Conservation (phyloP, 192 early-diverging fungal genomes). For the Coemansia sp. region DNA sequence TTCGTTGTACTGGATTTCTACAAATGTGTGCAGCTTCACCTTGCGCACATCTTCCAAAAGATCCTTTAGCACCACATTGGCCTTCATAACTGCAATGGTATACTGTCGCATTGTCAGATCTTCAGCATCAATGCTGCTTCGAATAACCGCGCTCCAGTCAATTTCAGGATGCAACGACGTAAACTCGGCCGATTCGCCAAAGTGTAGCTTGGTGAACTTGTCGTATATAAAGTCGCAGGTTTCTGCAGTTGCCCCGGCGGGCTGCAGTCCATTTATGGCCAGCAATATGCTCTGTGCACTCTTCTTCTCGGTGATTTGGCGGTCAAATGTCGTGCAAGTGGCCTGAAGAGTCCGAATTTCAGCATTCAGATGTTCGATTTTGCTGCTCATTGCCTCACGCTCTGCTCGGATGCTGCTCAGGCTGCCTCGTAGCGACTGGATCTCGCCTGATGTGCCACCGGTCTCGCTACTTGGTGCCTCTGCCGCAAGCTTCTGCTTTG, state of each 20-base stretch:
- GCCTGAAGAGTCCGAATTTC: conserved; percentile 35
- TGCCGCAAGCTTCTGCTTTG: conserved; percentile 20
- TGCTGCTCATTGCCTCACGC: conserved; percentile 15
- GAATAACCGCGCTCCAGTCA: conserved; percentile 46
- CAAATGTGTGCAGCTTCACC: conserved; percentile 43
- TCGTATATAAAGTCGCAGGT: conserved; percentile 50
- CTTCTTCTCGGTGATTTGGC: conserved; percentile 37
- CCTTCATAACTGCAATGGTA: conserved; percentile 40
- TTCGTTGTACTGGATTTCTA: conserved; percentile 28
- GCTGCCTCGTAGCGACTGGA: conserved; percentile 23
- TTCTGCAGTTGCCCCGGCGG: conserved; percentile 22
- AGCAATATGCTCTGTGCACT: conserved; percentile 41
- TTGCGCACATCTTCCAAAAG: conserved; percentile 41
- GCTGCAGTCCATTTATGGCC: conserved; percentile 46
- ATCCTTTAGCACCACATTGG: conserved; percentile 36
- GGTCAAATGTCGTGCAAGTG: conserved; percentile 32
- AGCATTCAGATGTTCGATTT: conserved; percentile 20
- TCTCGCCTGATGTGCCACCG: conserved; percentile 20
- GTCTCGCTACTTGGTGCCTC: conserved; percentile 20
- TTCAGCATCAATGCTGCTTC: conserved; percentile 14
- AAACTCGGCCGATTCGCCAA: conserved; percentile 39
- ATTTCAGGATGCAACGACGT: conserved; percentile 50
- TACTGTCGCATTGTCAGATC: conserved; percentile 32
- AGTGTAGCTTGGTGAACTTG: conserved; percentile 33
- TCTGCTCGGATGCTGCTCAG: conserved; percentile 11